Base-by-base conservation (phyloP, 2,329 filamentous ascomycete species). In the Canariomyces notabilis region DNA sequence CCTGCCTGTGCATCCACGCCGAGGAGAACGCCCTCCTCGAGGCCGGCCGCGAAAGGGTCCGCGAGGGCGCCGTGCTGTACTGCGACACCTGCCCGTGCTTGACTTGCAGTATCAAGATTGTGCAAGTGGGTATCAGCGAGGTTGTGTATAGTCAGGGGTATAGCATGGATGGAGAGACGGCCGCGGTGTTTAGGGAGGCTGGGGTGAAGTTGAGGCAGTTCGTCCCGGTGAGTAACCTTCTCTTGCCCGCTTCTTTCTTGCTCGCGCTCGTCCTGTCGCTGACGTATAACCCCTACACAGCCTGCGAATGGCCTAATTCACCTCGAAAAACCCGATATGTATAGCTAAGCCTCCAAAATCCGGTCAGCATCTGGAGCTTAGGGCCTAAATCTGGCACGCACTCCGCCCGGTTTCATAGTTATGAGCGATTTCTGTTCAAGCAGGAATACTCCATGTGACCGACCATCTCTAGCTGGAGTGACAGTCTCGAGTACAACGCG, bases 41-140 rank as follows among this genome's bases (percentile, higher is more conserved):
- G 71, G 93, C 93, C 16, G 93, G 93, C 1, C 76, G 93, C 57
- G 93, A 97, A 67, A 77, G 93, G 48, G 89, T 98, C 56, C 75
- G 88, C 16, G 85, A 88, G 45, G 87, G 83, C 4, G 80, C 87
- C 31, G 86, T 89, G 40, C 71, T 98, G 20, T 98, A 96, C 68
- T 96, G 90, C 67, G 88, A 96, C 63, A 96, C 90, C 56, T 98
- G 93, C 66, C 93, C 93, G 4, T 98, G 93, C 64, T 73, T 98
- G 65, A 98, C 93, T 2, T 98, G 93, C 67, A 95, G 89, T 60
- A 95, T 98, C 72, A 98, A 98, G 72, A 97, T 98, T 61, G 87
- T 89, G 18, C 93, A 98, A 70, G 89, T 97, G 6, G 93, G 93
- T 15, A 95, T 98, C 55, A 82, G 80, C 34, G 93, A 98, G 72